These are phyloP conservation scores for Carex pumila DNA, from an alignment of 176 grass and related monocot genomes.

Conservation along the genomic window DNA sequence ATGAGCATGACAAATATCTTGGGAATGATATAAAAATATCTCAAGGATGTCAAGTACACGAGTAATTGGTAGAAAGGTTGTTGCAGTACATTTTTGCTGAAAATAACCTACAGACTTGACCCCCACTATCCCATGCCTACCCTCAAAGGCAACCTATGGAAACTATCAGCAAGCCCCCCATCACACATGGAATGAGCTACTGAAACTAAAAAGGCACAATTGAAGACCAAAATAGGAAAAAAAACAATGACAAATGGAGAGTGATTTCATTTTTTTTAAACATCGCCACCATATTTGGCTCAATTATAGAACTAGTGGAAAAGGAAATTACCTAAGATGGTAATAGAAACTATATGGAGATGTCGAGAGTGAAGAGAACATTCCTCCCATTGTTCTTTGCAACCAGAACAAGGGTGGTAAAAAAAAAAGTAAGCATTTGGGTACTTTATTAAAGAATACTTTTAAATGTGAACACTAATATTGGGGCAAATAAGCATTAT, in stretches of 20 bases:
- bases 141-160: not conserved
- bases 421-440: not conserved
- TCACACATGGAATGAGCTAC: not conserved
- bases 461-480: not conserved
- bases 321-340: not conserved
- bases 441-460: not conserved
- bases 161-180: not conserved
- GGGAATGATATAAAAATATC: not conserved
- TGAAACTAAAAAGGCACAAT: not conserved
- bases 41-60: not conserved
- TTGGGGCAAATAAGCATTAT: not conserved
- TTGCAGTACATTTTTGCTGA: not conserved
- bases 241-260: not conserved
- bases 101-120: not conserved
- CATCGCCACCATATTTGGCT: not conserved
- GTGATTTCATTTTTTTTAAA: not conserved
- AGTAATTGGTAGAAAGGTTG: not conserved
- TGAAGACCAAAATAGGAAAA: not conserved
- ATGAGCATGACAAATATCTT: not conserved
- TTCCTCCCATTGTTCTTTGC: not conserved
- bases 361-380: not conserved
- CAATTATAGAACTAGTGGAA: not conserved
- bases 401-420: not conserved
- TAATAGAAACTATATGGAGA: not conserved
- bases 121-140: not conserved